A percentile compares a stretch with the other conserved stretches of the same genome.
Conservation (phyloP, 768 basidiomycete species). For the Chiua virens region DNA sequence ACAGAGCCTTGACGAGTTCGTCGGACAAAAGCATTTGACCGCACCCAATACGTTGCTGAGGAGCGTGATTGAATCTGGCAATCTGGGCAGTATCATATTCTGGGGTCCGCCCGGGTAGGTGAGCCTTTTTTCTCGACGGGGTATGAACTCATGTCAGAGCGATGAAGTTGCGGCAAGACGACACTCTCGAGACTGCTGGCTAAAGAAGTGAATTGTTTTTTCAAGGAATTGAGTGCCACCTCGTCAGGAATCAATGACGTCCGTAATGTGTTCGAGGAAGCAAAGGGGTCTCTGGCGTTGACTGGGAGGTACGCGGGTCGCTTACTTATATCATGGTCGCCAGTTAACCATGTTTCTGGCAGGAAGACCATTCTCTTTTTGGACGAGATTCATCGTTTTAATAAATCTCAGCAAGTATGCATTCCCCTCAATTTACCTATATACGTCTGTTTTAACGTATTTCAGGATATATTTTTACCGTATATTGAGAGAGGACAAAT, state of each 20-base stretch:
- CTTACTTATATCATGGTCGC: background rate
- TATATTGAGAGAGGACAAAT: slow-evolving; percentile 78
- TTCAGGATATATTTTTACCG: slow-evolving; percentile 76
- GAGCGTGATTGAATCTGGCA: slow-evolving; percentile 48
- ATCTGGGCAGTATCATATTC: slow-evolving; percentile 59
- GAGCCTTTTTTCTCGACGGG: background rate
- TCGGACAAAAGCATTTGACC: slow-evolving; percentile 70
- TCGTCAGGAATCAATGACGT: slow-evolving; percentile 68
- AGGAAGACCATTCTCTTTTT: slow-evolving; percentile 77
- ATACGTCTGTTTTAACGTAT: slow-evolving; percentile 9
- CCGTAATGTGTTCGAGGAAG: slow-evolving; percentile 72
- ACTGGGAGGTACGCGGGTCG: slow-evolving; percentile 53
- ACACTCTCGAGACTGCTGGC: slow-evolving; percentile 76
- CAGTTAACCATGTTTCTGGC: slow-evolving; percentile 4
- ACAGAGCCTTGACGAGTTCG: slow-evolving; percentile 56
- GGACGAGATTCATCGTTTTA: slow-evolving; percentile 85
- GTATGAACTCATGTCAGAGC: background rate
- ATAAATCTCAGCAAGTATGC: slow-evolving; percentile 63
- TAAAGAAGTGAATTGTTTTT: slow-evolving; percentile 52
- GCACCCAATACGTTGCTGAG: slow-evolving; percentile 57
- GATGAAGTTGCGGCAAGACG: slow-evolving; percentile 64
- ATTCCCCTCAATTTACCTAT: background rate
- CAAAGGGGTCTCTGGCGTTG: slow-evolving; percentile 60
- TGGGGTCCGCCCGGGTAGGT: slow-evolving; percentile 75
- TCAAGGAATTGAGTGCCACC: slow-evolving; percentile 81